phyloP scores from a whole-genome alignment of 2,329 filamentous ascomycete genomes.

The Penicillium concentricum region DNA sequence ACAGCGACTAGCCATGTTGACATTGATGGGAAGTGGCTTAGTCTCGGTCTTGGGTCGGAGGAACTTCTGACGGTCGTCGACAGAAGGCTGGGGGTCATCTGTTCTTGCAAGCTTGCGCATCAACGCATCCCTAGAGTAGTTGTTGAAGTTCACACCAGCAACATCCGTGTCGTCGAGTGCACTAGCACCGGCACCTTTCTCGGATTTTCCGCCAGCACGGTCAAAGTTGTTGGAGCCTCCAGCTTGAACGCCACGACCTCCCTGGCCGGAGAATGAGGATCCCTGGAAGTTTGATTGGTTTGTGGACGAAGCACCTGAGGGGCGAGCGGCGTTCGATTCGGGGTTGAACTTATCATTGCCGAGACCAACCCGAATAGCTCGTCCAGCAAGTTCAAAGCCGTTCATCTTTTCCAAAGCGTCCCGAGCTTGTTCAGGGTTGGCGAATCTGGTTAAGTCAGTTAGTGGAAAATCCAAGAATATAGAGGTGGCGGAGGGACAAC shows the following conservation, averaged over 20 bases:
- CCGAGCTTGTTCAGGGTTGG: slow-evolving; percentile 84
- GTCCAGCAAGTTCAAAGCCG: slow-evolving; percentile 94
- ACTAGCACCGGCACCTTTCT: slow-evolving; percentile 85
- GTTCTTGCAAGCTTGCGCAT: slow-evolving; percentile 98
- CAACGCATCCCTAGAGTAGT: slow-evolving; percentile 95
- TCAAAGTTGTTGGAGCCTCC: slow-evolving; percentile 78
- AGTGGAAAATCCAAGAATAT: background rate
- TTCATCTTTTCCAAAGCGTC: slow-evolving; percentile 99
- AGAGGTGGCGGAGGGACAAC: slow-evolving; percentile 40
- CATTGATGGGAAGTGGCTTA: slow-evolving; percentile 77
- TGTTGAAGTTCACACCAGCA: slow-evolving; percentile 98
- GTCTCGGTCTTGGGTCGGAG: slow-evolving; percentile 75
- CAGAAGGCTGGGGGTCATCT: slow-evolving; percentile 68
- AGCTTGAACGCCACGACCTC: slow-evolving; percentile 79
- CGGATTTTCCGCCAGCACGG: slow-evolving; percentile 81
- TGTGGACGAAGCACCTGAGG: slow-evolving; percentile 68
- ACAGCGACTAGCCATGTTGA: slow-evolving; percentile 90
- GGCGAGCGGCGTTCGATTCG: slow-evolving; percentile 92
- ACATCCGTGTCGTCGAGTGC: slow-evolving; percentile 97
- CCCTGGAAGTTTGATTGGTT: slow-evolving; percentile 74
- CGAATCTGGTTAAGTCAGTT: slow-evolving; percentile 64
- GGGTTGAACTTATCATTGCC: slow-evolving; percentile 99
- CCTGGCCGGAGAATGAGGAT: slow-evolving; percentile 86
- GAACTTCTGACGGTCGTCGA: slow-evolving; percentile 68
- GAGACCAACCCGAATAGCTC: slow-evolving; percentile 96